Percentiles rank a stretch among this genome's conserved stretches.
These are phyloP conservation scores for Auriscalpium vulgare DNA, from an alignment of 768 basidiomycete species.

Conservation along the genomic window DNA sequence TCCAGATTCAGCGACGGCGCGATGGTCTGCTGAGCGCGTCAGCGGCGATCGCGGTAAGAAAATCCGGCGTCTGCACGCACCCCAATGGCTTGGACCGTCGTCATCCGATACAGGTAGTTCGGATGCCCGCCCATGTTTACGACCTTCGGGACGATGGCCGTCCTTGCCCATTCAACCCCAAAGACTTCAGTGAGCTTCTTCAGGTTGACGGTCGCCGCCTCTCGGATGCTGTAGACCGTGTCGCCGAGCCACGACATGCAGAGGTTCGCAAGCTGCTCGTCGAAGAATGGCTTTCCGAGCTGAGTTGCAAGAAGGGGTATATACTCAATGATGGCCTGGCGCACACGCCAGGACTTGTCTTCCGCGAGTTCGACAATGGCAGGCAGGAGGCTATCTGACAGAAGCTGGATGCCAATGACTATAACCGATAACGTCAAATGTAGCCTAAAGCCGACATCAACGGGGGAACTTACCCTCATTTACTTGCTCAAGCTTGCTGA, in stretches of 20 bases:
- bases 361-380: slow-evolving; percentile 97
- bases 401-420: slow-evolving; percentile 97
- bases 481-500: slow-evolving; percentile 95
- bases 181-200: slow-evolving; percentile 98
- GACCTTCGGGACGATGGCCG: slow-evolving; percentile 92
- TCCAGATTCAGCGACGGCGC: slow-evolving; percentile 81
- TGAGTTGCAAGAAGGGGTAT: slow-evolving; percentile 98
- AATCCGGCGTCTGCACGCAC: slow-evolving; percentile 37
- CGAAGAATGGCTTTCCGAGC: slow-evolving; percentile 93
- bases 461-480: slow-evolving; percentile 60
- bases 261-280: slow-evolving; percentile 91
- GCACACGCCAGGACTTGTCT: slow-evolving; percentile 99
- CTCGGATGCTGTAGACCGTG: slow-evolving; percentile 96
- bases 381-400: slow-evolving; percentile 91
- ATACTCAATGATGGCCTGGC: slow-evolving; percentile 99
- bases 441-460: background rate
- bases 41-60: slow-evolving; percentile 3
- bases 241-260: slow-evolving; percentile 99
- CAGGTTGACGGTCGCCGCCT: slow-evolving; percentile 95
- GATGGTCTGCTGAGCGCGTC: slow-evolving; percentile 59
- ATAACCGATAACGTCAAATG: background rate
- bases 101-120: slow-evolving; percentile 97
- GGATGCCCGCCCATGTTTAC: slow-evolving; percentile 95
- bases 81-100: slow-evolving; percentile 96
- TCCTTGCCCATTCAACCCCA: slow-evolving; percentile 94